Evolutionary conservation across 768 basidiomycete species (phyloP).

Genomic region (Agrocybe praecox): DNA sequence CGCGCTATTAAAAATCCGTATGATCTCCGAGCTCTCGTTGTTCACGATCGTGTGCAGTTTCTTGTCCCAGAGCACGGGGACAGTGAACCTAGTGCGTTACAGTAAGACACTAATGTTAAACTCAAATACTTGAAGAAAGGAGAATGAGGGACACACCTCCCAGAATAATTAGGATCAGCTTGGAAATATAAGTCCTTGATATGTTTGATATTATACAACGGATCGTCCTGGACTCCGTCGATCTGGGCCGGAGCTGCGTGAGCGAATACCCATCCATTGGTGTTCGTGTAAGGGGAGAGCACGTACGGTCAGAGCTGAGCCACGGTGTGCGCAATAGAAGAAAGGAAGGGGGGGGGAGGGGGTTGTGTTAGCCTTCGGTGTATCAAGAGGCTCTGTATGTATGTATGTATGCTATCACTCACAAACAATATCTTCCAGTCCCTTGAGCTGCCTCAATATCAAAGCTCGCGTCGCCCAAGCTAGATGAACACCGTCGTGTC

Average conservation of each 20-base stretch:
- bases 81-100: constrained; percentile 80
- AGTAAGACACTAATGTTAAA: no score
- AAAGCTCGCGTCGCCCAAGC: constrained; percentile 94
- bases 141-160: constrained; percentile 46
- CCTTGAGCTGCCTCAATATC: constrained; percentile 90
- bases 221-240: constrained; percentile 65
- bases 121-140: no score
- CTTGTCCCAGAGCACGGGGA: constrained; percentile 93
- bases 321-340: constrained; percentile 9
- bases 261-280: constrained; percentile 87
- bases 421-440: constrained; percentile 85
- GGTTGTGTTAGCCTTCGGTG: no score
- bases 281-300: constrained; percentile 87
- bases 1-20: constrained; percentile 87
- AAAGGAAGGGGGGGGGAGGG: no score
- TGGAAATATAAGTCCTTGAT: constrained; percentile 86
- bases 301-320: constrained; percentile 79
- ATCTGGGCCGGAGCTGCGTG: constrained; percentile 67
- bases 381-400: no score
- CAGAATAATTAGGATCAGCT: constrained; percentile 69
- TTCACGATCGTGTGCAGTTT: constrained; percentile 87
- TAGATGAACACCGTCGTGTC: no score
- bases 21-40: constrained; percentile 95
- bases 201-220: constrained; percentile 66
- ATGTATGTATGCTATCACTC: no score